Evolutionary conservation across 2,329 filamentous ascomycete genomes (phyloP).

Genomic region (Ophiocordyceps camponoti-saundersi): DNA sequence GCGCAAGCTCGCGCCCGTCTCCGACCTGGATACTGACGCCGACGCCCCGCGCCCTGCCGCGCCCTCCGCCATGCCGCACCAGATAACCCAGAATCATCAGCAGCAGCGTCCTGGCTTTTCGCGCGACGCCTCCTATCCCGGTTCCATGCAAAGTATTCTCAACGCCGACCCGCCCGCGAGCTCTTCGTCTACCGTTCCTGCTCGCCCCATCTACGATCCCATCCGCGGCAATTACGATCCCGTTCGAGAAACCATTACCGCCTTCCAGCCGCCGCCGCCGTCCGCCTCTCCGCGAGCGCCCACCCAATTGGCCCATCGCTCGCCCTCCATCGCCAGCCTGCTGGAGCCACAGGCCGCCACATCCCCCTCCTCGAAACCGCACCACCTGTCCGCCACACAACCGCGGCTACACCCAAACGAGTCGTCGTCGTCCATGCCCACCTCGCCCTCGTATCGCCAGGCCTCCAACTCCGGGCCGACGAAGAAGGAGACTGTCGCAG

Average conservation of each 20-base stretch:
- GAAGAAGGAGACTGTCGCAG: conserved; percentile 11
- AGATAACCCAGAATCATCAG: conserved; percentile 4
- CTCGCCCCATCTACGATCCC: conserved; percentile 67
- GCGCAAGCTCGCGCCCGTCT: conserved; percentile 29
- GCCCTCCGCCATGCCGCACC: conserved; percentile 12
- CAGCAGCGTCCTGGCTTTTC: neutral
- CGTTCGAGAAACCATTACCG: conserved; percentile 42
- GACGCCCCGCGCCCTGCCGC: conserved; percentile 11
- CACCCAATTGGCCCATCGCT: conserved; percentile 25
- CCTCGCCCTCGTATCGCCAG: conserved; percentile 22
- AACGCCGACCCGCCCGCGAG: conserved; percentile 30
- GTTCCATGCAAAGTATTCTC: conserved; percentile 38
- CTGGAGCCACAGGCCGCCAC: conserved; percentile 40
- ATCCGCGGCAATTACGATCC: conserved; percentile 63
- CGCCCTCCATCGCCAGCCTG: conserved; percentile 79
- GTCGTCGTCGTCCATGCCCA: conserved; percentile 17
- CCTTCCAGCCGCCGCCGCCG: conserved; percentile 27
- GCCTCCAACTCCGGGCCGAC: conserved; percentile 17
- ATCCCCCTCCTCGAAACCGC: conserved; percentile 13
- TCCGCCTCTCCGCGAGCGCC: conserved; percentile 31
- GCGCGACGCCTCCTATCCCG: conserved; percentile 29
- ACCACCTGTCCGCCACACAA: conserved; percentile 11
- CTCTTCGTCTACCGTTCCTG: conserved; percentile 21
- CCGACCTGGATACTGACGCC: conserved; percentile 19
- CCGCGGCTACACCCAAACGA: conserved; percentile 17